Percentiles rank a stretch among this genome's conserved stretches.
These are phyloP conservation scores for Amanita pallidorosea DNA, from an alignment of 768 basidiomycete genomes.

Conservation along the genomic window DNA sequence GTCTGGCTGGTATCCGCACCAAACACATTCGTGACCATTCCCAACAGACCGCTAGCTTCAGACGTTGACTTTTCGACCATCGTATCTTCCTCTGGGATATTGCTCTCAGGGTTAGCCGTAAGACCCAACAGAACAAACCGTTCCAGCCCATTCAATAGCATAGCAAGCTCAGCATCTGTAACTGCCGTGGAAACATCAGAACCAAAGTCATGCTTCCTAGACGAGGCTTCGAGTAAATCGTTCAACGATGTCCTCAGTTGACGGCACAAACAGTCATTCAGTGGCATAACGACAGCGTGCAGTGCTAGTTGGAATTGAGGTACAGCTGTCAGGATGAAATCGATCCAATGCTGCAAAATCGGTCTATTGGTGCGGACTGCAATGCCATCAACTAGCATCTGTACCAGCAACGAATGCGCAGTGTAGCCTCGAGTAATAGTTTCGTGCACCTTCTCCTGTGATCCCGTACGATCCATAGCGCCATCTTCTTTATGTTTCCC, in stretches of 20 bases:
- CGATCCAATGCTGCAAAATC: conserved; percentile 90
- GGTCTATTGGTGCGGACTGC: conserved; percentile 57
- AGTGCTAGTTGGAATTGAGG: conserved; percentile 74
- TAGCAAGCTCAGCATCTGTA: conserved; percentile 76
- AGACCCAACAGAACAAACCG: conserved; percentile 68
- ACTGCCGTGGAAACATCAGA: conserved; percentile 37
- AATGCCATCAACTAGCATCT: conserved; percentile 76
- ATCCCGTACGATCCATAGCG: conserved; percentile 20
- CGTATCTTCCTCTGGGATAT: conserved; percentile 46
- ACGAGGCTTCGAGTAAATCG: conserved; percentile 39
- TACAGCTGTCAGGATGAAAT: conserved; percentile 87
- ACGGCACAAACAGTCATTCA: conserved; percentile 71
- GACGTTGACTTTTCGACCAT: conserved; percentile 38
- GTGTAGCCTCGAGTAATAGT: conserved; percentile 26
- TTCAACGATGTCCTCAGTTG: conserved; percentile 50
- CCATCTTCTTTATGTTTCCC: conserved; percentile 18
- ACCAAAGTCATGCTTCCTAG: conserved; percentile 21
- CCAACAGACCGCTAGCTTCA: conserved; percentile 62
- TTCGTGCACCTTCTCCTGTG: conserved; percentile 22
- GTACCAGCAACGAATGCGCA: conserved; percentile 63
- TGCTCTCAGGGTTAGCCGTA: conserved; percentile 40
- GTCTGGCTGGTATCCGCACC: conserved; percentile 49
- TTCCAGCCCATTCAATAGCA: conserved; percentile 79
- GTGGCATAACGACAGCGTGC: conserved; percentile 54
- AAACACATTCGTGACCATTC: conserved; percentile 89